phyloP scores from a whole-genome alignment of 257 asterid genomes.

The Solanum appendiculatum region DNA sequence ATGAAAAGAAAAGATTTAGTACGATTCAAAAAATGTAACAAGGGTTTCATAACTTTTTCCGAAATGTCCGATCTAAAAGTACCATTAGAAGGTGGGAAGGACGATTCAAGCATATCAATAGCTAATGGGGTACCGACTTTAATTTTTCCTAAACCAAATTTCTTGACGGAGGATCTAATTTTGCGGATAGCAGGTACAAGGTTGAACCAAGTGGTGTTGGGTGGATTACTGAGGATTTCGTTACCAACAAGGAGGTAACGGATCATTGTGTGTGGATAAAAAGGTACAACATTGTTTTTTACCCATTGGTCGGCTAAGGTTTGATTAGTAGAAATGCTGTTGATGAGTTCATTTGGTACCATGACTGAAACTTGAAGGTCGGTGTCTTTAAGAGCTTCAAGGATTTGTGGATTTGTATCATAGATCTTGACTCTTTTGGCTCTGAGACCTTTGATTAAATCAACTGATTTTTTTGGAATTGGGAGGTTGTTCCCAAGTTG shows the following conservation, averaged over 20 bases:
- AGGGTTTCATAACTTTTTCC: conserved; percentile 42
- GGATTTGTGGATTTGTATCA: conserved; percentile 54
- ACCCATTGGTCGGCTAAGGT: conserved; percentile 74
- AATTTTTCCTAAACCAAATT: conserved; percentile 37
- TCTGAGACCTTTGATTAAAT: conserved; percentile 46
- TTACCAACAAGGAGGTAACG: conserved; percentile 90
- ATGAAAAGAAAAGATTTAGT: conserved; percentile 78
- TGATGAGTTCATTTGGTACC: conserved; percentile 75
- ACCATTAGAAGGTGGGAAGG: conserved; percentile 80
- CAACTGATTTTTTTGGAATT: conserved; percentile 34
- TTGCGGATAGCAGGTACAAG: conserved; percentile 83
- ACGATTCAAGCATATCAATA: conserved; percentile 61
- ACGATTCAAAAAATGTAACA: conserved; percentile 47
- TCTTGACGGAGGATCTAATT: conserved; percentile 53
- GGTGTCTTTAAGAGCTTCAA: conserved; percentile 48
- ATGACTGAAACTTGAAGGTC: conserved; percentile 65
- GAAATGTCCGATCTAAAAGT: conserved; percentile 54
- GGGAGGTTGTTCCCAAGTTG: conserved; percentile 87
- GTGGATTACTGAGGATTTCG: conserved; percentile 67
- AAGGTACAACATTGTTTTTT: conserved; percentile 44
- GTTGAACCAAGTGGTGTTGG: conserved; percentile 69
- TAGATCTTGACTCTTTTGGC: conserved; percentile 76
- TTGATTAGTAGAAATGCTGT: conserved; percentile 54
- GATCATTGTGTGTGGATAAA: conserved; percentile 58
- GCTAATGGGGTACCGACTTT: conserved; percentile 87